phyloP scores from a whole-genome alignment of 306 rosid species.

The Albizia julibrissin region DNA sequence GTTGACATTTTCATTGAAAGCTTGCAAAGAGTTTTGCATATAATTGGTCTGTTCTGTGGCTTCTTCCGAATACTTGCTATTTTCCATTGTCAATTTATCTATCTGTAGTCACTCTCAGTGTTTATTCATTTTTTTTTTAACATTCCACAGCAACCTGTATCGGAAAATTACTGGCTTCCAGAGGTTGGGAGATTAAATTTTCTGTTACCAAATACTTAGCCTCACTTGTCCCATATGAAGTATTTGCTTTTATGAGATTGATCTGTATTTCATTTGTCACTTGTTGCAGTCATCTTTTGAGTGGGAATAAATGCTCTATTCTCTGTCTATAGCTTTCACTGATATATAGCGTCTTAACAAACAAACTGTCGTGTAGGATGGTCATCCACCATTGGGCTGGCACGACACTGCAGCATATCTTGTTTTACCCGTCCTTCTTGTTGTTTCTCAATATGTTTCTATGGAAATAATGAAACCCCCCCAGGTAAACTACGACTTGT shows the following conservation, averaged over 20 bases:
- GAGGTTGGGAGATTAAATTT: neutral
- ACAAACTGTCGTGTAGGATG: slow-evolving; percentile 66
- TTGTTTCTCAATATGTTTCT: slow-evolving; percentile 80
- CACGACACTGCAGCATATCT: slow-evolving; percentile 87
- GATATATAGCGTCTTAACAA: slow-evolving; percentile 19
- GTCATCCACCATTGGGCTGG: slow-evolving; percentile 99
- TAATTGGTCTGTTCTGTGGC: neutral
- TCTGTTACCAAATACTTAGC: neutral
- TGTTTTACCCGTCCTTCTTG: slow-evolving; percentile 89
- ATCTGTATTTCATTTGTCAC: neutral
- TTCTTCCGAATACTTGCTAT: neutral
- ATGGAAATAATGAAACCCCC: slow-evolving; percentile 99
- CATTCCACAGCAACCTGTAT: neutral
- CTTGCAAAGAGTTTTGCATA: neutral
- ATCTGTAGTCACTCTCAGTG: neutral
- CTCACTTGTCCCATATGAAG: neutral
- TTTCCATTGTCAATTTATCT: slow-evolving; percentile 1
- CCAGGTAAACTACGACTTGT: slow-evolving; percentile 58
- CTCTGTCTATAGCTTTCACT: slow-evolving; percentile 15
- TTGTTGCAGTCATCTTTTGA: neutral
- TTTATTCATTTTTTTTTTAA: neutral
- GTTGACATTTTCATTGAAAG: neutral
- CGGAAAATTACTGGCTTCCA: neutral
- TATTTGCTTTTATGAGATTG: slow-evolving; percentile 24
- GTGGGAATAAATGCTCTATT: slow-evolving; percentile 16